Evolutionary conservation across 768 basidiomycete species (phyloP), one percentile per base, ranked within the genome.

Genomic region (Gymnopilus junonius): DNA sequence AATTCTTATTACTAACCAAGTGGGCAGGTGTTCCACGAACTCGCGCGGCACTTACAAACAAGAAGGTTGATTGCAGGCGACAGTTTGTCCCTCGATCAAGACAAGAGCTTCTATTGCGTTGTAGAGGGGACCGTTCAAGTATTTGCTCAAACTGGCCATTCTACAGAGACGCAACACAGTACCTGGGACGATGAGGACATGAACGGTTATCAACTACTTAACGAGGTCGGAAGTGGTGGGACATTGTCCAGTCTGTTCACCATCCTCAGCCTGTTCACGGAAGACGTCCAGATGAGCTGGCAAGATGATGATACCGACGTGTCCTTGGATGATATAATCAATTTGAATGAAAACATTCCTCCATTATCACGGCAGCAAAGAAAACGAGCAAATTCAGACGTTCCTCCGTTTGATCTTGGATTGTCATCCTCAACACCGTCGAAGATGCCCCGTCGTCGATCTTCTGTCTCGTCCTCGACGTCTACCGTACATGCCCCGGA

Each of bases 101-200:
- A 98, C 78, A 94, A 94, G 70, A 95, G 90, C 65, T 99, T 99
- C 77, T 99, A 98, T 76, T 98, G 95, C 73, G 97, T 99, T 34
- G 91, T 99, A 32, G 97, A 99, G 74, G 97, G 97, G n/a, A 91
- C 85, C 64, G 97, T 97, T 14, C 94, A 99, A 71, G 94, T 99
- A 11, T 97, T 86, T 73, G 93, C 93, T 15, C 85, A 87, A 62
- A 87, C 89, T 0, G 87, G 86, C 5, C 83, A 85, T 65, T 77
- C 78, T 12, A 70, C 78, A 11, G 80, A 82, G 31, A 75, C 74
- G 4, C 80, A 77, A 55, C 83, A 83, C 58, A 85, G 85, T 42
- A 76, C 84, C 12, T 93, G 90, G 88, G 93, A 93, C 39, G 87
- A 89, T 58, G 92, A 93, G 70, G 89, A 93, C 56, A 92, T 93